Evolutionary conservation across 148 eudicot species (phyloP).

Genomic region (Rhododendron ovatum): DNA sequence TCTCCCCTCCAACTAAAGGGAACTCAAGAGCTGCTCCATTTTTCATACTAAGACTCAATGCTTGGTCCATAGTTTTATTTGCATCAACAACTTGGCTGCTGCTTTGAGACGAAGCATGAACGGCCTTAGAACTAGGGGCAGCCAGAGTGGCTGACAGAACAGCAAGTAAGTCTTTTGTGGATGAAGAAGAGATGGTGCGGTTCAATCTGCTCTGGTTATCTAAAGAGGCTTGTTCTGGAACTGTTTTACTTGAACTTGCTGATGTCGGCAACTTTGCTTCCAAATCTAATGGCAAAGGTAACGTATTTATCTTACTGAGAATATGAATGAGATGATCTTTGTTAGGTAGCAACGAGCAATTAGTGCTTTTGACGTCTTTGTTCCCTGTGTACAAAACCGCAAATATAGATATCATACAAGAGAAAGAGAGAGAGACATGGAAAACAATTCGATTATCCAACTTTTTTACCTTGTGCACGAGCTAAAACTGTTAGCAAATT

Average conservation of each 20-base stretch:
- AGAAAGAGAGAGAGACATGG: neutral
- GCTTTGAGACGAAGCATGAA: slow-evolving; percentile 28
- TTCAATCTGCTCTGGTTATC: slow-evolving; percentile 30
- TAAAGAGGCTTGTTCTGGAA: slow-evolving; percentile 17
- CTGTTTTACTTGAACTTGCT: slow-evolving; percentile 13
- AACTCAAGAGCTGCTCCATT: slow-evolving; percentile 17
- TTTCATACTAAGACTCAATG: slow-evolving; percentile 21
- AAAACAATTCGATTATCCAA: neutral
- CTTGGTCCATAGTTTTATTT: slow-evolving; percentile 26
- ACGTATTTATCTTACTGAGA: slow-evolving; percentile 58
- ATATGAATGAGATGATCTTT: slow-evolving; percentile 65
- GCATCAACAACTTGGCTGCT: slow-evolving; percentile 28
- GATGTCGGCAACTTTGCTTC: slow-evolving; percentile 27
- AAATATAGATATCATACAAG: neutral
- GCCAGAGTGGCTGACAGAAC: slow-evolving; percentile 39
- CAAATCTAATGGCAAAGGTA: slow-evolving; percentile 42
- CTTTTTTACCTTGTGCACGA: slow-evolving; percentile 41
- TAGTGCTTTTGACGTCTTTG: slow-evolving; percentile 34
- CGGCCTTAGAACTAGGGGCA: slow-evolving; percentile 30
- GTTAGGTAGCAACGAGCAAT: slow-evolving; percentile 37
- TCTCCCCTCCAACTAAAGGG: slow-evolving; percentile 44
- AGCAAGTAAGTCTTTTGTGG: slow-evolving; percentile 60
- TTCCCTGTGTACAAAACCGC: slow-evolving; percentile 33
- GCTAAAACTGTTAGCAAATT: slow-evolving; percentile 41
- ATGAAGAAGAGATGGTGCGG: slow-evolving; percentile 28